These are phyloP conservation scores for Aspergillus sp. DNA, from an alignment of 2,329 filamentous ascomycete species.

Conservation along the genomic window DNA sequence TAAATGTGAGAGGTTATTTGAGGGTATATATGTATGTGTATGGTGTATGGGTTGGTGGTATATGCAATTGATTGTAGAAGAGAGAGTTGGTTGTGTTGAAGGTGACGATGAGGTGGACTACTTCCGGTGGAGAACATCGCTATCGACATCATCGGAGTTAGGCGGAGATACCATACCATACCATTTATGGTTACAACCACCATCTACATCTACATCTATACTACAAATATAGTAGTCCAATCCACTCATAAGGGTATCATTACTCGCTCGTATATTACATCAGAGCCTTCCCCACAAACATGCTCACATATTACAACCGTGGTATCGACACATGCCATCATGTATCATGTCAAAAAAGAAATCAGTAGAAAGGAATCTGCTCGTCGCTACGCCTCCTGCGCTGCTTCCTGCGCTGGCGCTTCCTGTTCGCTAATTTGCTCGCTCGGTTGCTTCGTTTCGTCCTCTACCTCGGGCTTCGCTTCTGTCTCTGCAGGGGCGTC, in stretches of 20 bases:
- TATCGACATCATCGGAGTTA: background rate
- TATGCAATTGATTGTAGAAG: background rate
- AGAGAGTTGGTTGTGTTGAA: background rate
- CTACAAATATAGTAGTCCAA: too few relatives aligned
- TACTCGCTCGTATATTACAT: slow-evolving; percentile 25
- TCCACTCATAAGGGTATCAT: slow-evolving; percentile 23
- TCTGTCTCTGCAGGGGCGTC: background rate
- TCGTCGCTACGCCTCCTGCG: slow-evolving; percentile 14
- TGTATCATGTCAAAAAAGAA: slow-evolving; percentile 13
- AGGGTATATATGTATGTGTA: background rate
- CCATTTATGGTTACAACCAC: too few relatives aligned
- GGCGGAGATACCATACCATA: background rate
- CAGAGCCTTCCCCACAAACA: slow-evolving; percentile 7
- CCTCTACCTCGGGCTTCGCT: slow-evolving; percentile 9
- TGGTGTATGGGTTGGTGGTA: background rate
- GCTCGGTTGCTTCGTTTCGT: slow-evolving; percentile 1
- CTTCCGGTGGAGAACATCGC: background rate
- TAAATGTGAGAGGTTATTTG: background rate
- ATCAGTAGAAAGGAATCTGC: background rate
- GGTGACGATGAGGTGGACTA: background rate
- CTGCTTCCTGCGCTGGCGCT: slow-evolving; percentile 5
- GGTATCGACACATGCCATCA: slow-evolving; percentile 16
- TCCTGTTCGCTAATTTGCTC: slow-evolving; percentile 6
- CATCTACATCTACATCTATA: background rate
- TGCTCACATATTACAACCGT: slow-evolving; percentile 22